Conservation (phyloP, 768 basidiomycete genomes). For the Suillus brevipes region DNA sequence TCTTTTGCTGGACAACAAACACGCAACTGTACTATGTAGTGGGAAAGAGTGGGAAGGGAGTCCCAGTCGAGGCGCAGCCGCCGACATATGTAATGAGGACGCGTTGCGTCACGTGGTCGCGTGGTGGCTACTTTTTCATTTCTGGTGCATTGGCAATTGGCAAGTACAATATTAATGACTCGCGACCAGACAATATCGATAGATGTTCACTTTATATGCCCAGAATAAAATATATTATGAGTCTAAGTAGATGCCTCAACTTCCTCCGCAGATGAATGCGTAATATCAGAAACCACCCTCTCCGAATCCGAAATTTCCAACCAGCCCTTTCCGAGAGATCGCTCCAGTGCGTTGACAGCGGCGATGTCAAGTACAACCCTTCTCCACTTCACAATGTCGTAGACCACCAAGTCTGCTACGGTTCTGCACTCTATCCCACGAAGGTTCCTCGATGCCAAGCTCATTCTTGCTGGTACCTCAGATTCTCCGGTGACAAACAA, state of each 20-base stretch:
- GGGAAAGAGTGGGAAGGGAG: neutral
- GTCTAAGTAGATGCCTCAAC: slow-evolving; percentile 2
- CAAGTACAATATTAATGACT: neutral
- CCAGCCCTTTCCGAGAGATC: slow-evolving; percentile 49
- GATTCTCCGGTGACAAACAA: slow-evolving; percentile 74
- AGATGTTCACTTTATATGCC: neutral
- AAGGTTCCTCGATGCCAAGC: slow-evolving; percentile 69
- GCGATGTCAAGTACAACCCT: slow-evolving; percentile 78
- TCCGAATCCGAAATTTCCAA: slow-evolving; percentile 8
- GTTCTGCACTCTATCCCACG: slow-evolving; percentile 63
- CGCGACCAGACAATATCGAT: neutral
- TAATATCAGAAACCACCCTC: slow-evolving; percentile 11
- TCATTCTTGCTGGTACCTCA: slow-evolving; percentile 52
- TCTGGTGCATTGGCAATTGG: too few relatives aligned
- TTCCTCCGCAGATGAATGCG: neutral
- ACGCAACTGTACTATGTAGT: neutral
- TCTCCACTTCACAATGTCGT: slow-evolving; percentile 82
- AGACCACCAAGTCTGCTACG: slow-evolving; percentile 70
- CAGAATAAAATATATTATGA: neutral
- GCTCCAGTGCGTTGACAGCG: slow-evolving; percentile 79
- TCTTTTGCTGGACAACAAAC: neutral
- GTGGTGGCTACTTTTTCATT: slow-evolving; percentile 5
- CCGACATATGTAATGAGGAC: slow-evolving; percentile 16
- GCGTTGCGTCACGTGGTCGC: slow-evolving; percentile 35
- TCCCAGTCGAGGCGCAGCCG: neutral